Evolutionary conservation across 176 grass and related monocot genomes (phyloP).

Genomic region (Triticum aestivum): IWGSC_CS_RefSeq_v2.1 NC_057805.1:60118789-60119288

Average conservation of each 20-base stretch:
- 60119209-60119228: slow-evolving; percentile 65
- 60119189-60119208: slow-evolving; percentile 77
- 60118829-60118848: slow-evolving; percentile 73
- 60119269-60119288: slow-evolving; percentile 24
- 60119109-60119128: slow-evolving; percentile 39
- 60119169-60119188: slow-evolving; percentile 92
- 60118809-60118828: slow-evolving; percentile 49
- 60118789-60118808: slow-evolving; percentile 54
- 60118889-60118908: background rate
- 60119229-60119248: slow-evolving; percentile 76
- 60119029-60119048: slow-evolving; percentile 33
- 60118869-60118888: background rate
- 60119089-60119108: background rate
- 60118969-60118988: slow-evolving; percentile 81
- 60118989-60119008: slow-evolving; percentile 54
- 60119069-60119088: background rate
- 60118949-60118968: slow-evolving; percentile 86
- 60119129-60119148: slow-evolving; percentile 56
- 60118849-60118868: background rate
- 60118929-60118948: slow-evolving; percentile 54
- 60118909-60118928: slow-evolving; percentile 16
- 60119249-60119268: slow-evolving; percentile 42
- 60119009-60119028: slow-evolving; percentile 72
- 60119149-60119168: slow-evolving; percentile 69
- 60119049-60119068: background rate